Conservation (phyloP, 2,329 filamentous ascomycete species). For the Rachicladosporium sp. region DNA sequence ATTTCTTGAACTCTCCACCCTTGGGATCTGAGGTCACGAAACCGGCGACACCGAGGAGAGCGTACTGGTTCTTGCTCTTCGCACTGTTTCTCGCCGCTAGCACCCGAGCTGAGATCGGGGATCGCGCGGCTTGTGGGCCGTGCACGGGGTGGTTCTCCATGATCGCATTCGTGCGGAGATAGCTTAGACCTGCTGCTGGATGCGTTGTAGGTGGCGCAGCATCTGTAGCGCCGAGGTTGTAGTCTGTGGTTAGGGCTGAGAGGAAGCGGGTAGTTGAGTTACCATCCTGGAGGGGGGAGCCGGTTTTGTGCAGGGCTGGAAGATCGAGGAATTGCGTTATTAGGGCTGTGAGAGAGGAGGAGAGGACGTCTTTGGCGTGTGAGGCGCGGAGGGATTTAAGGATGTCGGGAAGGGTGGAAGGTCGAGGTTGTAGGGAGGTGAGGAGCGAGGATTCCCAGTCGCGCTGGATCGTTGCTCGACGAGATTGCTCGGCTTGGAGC, state of each 20-base stretch:
- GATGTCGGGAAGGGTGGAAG: too few species aligned
- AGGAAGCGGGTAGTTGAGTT: conserved; percentile 1
- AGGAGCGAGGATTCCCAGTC: too few species aligned
- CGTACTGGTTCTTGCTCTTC: conserved; percentile 21
- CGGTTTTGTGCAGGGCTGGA: conserved; percentile 27
- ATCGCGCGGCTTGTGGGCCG: conserved; percentile 42
- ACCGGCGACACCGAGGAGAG: conserved; percentile 33
- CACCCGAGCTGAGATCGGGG: conserved; percentile 46
- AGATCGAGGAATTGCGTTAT: conserved; percentile 47
- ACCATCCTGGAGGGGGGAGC: conserved; percentile 26
- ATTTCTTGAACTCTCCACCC: conserved; percentile 17
- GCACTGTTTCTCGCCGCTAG: conserved; percentile 34
- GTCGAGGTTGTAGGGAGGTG: too few species aligned
- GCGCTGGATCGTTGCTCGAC: too few species aligned
- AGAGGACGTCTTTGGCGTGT: conserved; percentile 35
- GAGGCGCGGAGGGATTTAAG: conserved; percentile 29
- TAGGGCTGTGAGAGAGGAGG: conserved; percentile 39
- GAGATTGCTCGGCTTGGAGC: too few species aligned
- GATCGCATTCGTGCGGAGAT: conserved; percentile 43
- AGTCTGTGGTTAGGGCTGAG: conserved; percentile 2
- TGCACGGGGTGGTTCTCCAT: conserved; percentile 48
- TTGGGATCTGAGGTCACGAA: conserved; percentile 30
- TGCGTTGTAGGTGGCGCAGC: conserved; percentile 48
- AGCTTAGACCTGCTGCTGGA: conserved; percentile 52
- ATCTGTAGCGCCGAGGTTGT: conserved; percentile 11